phyloP scores from a whole-genome alignment of 345 rosid genomes.

The Isatis tinctoria region DNA sequence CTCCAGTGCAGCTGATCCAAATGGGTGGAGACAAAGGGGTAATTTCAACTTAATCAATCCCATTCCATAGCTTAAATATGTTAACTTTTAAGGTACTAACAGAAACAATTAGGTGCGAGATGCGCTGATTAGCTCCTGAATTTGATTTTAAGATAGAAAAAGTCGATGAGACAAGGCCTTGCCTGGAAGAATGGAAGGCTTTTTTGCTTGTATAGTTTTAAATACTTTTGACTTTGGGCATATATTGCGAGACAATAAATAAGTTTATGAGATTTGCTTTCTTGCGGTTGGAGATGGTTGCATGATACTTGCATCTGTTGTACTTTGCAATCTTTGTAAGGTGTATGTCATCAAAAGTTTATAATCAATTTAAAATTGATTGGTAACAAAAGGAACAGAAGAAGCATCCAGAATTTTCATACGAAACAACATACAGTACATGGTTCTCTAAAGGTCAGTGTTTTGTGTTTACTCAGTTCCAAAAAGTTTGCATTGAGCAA shows the following conservation, averaged over 20 bases:
- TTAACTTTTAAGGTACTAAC: background rate
- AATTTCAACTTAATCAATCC: background rate
- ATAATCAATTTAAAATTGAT: background rate
- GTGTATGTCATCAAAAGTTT: background rate
- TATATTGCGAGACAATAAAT: background rate
- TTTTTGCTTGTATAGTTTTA: constrained; percentile 9
- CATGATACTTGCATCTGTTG: background rate
- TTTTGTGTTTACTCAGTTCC: background rate
- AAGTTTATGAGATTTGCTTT: background rate
- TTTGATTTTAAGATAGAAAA: constrained; percentile 13
- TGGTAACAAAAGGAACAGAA: background rate
- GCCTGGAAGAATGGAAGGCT: constrained; percentile 23
- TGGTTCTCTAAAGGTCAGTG: background rate
- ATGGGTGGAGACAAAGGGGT: constrained; percentile 47
- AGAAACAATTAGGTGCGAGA: constrained; percentile 6
- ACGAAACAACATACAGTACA: background rate
- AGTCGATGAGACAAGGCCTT: constrained; percentile 15
- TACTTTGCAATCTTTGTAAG: background rate
- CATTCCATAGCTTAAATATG: background rate
- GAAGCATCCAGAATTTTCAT: background rate
- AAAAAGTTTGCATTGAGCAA: background rate
- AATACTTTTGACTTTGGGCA: background rate
- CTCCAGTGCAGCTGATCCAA: constrained; percentile 61
- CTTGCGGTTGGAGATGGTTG: background rate
- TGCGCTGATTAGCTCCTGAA: constrained; percentile 25